A percentile compares a stretch with the other conserved stretches of the same genome.
Evolutionary conservation across 331 rosid genomes (phyloP).

Genomic region (Malus hybrid): DNA sequence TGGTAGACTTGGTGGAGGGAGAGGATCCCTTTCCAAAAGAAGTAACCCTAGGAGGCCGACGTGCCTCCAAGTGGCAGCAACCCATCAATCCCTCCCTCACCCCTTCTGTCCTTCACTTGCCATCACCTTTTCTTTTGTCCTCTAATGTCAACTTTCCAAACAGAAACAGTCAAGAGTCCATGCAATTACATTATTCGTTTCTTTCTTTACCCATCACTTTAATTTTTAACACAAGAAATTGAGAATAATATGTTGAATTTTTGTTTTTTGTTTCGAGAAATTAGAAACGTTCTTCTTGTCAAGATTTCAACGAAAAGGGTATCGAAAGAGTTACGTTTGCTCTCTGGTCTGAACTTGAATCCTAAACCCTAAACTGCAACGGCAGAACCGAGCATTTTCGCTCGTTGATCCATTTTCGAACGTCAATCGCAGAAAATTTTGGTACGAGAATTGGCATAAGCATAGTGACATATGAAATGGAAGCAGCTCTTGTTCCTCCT

Average conservation of each 20-base stretch:
- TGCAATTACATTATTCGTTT: conserved; percentile 27
- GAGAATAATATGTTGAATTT: too few relatives aligned
- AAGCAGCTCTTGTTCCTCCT: conserved; percentile 33
- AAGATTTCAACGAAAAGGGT: too few relatives aligned
- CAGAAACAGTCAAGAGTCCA: conserved; percentile 42
- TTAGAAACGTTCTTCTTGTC: not conserved
- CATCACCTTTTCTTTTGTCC: conserved; percentile 28
- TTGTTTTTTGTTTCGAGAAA: not conserved
- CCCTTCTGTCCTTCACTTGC: not conserved
- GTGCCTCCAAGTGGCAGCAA: conserved; percentile 79
- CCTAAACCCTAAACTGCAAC: too few relatives aligned
- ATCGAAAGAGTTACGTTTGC: too few relatives aligned
- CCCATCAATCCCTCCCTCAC: conserved; percentile 11
- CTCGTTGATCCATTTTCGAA: too few relatives aligned
- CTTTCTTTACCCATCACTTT: conserved; percentile 14
- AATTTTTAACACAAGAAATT: not conserved
- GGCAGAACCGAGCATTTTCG: too few relatives aligned
- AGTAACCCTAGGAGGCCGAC: conserved; percentile 23
- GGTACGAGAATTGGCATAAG: conserved; percentile 22
- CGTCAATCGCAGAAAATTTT: not conserved
- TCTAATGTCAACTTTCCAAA: conserved; percentile 30
- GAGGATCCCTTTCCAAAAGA: not conserved
- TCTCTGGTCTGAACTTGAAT: too few relatives aligned
- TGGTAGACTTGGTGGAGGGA: too few relatives aligned
- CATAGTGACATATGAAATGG: conserved; percentile 30